Evolutionary conservation across 306 rosid genomes (phyloP), one percentile per base, ranked within the genome.

Genomic region (Phaseolus lunatus): DNA sequence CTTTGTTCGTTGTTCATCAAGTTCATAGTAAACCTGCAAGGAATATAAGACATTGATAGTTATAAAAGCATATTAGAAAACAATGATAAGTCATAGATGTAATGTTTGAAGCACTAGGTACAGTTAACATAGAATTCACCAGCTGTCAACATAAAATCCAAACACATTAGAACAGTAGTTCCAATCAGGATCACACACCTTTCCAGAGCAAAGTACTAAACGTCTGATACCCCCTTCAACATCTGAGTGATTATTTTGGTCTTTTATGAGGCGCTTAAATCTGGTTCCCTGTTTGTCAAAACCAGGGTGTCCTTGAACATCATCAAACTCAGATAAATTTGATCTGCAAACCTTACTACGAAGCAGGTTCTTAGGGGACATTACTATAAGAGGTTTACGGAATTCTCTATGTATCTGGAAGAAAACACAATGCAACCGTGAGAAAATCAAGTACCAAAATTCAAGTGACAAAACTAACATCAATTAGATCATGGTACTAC

Each of bases 201-300:
- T 95, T 74, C 98, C 97, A 22, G 98, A 95, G 85, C 97, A 92
- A 24, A 92, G 94, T 66, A 95, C 82, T 27, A 95, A 77, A 22
- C 96, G 89, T 58, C 97, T 84, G 62, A 92, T 92, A 78, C 96
- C 89, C 87, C 81, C 93, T 88, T 95, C 98, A 39, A 73, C 81
- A 74, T 87, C 86, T 65, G 97, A 88, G 75, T 95, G 98, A 44
- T 76, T 26, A 81, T 90, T 92, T 85, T 79, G 93, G 72, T 95
- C 97, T 87, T 92, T 90, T 27, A 95, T 87, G 67, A 95, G 91
- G 33, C 97, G 98, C 84, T 95, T 95, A 84, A 95, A 95, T 85
- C 97, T 80, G 82, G 97, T 95, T 20, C 98, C 98, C 69, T 95
- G 97, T 84, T 90, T 92, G 86, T 95, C 98, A 81, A 92, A 95